Conservation (phyloP, 495 filamentous ascomycete genomes). For the Polyplosphaeria fusca region DNA sequence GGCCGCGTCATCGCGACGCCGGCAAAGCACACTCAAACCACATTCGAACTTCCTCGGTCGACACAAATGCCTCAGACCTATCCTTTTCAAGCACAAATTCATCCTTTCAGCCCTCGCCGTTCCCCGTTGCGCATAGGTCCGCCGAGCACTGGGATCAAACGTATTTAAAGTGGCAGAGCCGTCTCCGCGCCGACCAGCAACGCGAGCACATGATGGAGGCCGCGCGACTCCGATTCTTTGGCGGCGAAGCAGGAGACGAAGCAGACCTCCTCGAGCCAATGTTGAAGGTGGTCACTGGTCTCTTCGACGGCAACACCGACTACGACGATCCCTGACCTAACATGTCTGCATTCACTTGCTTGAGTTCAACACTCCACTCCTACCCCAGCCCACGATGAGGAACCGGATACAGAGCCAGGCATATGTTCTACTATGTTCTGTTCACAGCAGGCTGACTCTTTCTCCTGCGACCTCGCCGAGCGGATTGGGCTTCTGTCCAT, state of each 20-base stretch:
- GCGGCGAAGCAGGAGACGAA: slow-evolving; percentile 37
- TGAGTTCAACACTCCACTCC: slow-evolving; percentile 18
- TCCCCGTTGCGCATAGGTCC: slow-evolving; percentile 14
- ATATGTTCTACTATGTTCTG: not conserved
- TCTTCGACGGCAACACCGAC: slow-evolving; percentile 40
- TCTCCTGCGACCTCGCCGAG: slow-evolving; percentile 17
- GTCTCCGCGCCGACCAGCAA: slow-evolving; percentile 23
- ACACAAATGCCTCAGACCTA: slow-evolving; percentile 10
- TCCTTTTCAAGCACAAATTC: slow-evolving; percentile 21
- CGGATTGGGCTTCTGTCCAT: slow-evolving; percentile 30
- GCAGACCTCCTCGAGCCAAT: slow-evolving; percentile 38
- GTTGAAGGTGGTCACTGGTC: slow-evolving; percentile 41
- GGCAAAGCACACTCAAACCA: slow-evolving; percentile 27
- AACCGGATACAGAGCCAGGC: not conserved
- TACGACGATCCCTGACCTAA: slow-evolving; percentile 38
- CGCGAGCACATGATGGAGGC: slow-evolving; percentile 17
- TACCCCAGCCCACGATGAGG: slow-evolving; percentile 1
- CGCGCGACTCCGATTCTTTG: slow-evolving; percentile 34
- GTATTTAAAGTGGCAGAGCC: slow-evolving; percentile 33
- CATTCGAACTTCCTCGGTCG: slow-evolving; percentile 21
- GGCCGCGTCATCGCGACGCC: slow-evolving; percentile 36
- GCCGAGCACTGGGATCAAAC: slow-evolving; percentile 31
- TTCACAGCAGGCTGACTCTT: slow-evolving; percentile 13
- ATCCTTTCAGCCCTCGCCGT: slow-evolving; percentile 14
- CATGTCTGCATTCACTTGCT: not conserved